Percentiles rank a stretch among this genome's conserved stretches.
Conservation (phyloP, 2,329 filamentous ascomycete species). For the Cladosporium sp. region DNA sequence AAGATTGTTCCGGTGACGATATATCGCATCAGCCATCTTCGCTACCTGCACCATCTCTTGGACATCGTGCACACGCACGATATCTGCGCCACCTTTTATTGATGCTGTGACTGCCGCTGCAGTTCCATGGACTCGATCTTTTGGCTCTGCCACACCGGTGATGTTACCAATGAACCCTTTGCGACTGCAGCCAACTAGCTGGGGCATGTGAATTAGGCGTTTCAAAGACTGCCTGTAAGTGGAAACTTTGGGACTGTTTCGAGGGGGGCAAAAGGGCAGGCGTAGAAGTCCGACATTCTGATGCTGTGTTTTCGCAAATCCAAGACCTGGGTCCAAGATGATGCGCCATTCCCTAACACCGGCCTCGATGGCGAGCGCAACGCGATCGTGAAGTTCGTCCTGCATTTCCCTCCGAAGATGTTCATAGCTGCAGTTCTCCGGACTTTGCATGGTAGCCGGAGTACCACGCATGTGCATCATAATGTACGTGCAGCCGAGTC, state of each 20-base stretch:
- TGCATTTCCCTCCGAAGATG: constrained; percentile 65
- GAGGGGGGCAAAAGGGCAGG: not conserved
- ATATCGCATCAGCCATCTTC: constrained; percentile 87
- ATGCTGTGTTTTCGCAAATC: constrained; percentile 80
- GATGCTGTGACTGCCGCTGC: constrained; percentile 85
- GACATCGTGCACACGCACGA: constrained; percentile 90
- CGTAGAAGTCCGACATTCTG: constrained; percentile 79
- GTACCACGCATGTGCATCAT: constrained; percentile 95
- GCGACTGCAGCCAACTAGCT: constrained; percentile 84
- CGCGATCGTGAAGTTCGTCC: constrained; percentile 66
- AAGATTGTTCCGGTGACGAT: constrained; percentile 15
- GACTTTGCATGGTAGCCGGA: constrained; percentile 75
- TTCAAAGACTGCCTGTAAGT: constrained; percentile 46
- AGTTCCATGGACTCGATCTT: constrained; percentile 77
- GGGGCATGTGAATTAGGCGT: constrained; percentile 61
- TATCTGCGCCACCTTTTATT: constrained; percentile 82
- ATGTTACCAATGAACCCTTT: constrained; percentile 86
- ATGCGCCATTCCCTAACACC: constrained; percentile 92
- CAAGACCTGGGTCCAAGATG: constrained; percentile 88
- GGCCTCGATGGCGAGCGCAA: constrained; percentile 73
- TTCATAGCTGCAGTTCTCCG: constrained; percentile 60
- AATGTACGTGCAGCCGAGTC: constrained; percentile 73
- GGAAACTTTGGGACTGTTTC: constrained; percentile 41
- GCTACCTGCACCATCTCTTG: constrained; percentile 80
- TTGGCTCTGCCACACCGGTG: constrained; percentile 71